phyloP scores from a whole-genome alignment of 202 grass and related monocot species.

The Carex sylvatica region DNA sequence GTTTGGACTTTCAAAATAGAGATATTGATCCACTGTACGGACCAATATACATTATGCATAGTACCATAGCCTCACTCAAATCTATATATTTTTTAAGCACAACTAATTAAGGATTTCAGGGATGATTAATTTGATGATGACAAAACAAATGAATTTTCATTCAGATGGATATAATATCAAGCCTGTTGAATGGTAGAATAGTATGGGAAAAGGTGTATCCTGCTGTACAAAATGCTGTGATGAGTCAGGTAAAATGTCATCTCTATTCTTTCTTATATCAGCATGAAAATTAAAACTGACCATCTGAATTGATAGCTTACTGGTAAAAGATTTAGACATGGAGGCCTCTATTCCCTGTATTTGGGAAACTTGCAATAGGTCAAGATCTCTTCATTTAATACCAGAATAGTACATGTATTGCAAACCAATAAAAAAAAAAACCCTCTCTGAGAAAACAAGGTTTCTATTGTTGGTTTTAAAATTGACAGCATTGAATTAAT shows the following conservation, averaged over 20 bases:
- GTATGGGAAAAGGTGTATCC: slow-evolving; percentile 87
- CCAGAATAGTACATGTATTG: background rate
- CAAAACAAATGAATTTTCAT: slow-evolving; percentile 5
- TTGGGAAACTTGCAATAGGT: background rate
- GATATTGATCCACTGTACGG: too few relatives aligned
- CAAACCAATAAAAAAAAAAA: background rate
- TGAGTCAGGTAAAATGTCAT: slow-evolving; percentile 59
- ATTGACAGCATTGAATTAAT: background rate
- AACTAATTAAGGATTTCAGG: background rate
- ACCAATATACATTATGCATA: too few relatives aligned
- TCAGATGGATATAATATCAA: slow-evolving; percentile 89
- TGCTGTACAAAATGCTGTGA: slow-evolving; percentile 79
- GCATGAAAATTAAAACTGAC: background rate
- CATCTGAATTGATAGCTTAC: slow-evolving; percentile 1
- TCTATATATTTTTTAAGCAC: too few relatives aligned
- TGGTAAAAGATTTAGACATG: background rate
- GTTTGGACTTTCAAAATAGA: too few relatives aligned
- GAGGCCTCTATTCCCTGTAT: background rate
- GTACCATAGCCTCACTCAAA: too few relatives aligned
- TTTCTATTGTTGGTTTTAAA: background rate
- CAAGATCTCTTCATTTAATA: background rate
- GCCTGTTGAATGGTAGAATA: slow-evolving; percentile 83
- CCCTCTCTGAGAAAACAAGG: background rate
- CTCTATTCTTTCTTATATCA: background rate
- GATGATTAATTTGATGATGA: background rate